Evolutionary conservation across 495 filamentous ascomycete genomes (phyloP).

Genomic region (Penicillium pulvis): DNA sequence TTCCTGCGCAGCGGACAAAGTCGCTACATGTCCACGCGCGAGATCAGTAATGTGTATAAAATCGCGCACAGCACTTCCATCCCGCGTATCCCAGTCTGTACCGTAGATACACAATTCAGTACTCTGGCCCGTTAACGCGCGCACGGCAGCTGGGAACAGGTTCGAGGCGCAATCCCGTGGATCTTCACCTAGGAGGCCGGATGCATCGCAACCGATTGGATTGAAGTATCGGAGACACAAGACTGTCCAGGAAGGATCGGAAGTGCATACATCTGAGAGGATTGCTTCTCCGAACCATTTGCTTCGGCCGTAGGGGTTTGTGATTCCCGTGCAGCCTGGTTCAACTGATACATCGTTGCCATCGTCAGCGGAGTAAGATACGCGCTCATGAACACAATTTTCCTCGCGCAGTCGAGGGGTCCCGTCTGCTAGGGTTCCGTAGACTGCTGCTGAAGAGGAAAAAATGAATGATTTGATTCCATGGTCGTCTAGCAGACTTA

Average conservation of each 20-base stretch:
- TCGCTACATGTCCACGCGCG: constrained; percentile 7
- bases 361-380: background rate
- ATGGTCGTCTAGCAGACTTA: constrained; percentile 5
- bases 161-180: constrained; percentile 2
- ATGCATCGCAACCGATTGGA: constrained; percentile 9
- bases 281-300: constrained; percentile 9
- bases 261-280: constrained; percentile 4
- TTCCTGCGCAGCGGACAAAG: constrained; percentile 6
- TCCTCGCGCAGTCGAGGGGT: constrained; percentile 4
- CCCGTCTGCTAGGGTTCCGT: constrained; percentile 1
- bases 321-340: constrained; percentile 7
- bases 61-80: constrained; percentile 8
- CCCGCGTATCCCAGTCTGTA: constrained; percentile 6
- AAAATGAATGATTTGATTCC: constrained; percentile 10
- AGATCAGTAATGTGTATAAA: constrained; percentile 13
- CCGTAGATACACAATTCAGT: constrained; percentile 8
- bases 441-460: constrained; percentile 5
- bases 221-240: constrained; percentile 10
- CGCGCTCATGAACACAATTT: constrained; percentile 5
- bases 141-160: constrained; percentile 4
- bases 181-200: constrained; percentile 4
- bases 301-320: constrained; percentile 11
- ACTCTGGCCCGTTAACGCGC: background rate
- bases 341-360: background rate
- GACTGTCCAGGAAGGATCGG: constrained; percentile 8